A percentile compares a stretch with the other conserved stretches of the same genome.
These are phyloP conservation scores for Trichoderma sp. DNA, from an alignment of 2,329 filamentous ascomycete genomes.

Conservation along the genomic window DNA sequence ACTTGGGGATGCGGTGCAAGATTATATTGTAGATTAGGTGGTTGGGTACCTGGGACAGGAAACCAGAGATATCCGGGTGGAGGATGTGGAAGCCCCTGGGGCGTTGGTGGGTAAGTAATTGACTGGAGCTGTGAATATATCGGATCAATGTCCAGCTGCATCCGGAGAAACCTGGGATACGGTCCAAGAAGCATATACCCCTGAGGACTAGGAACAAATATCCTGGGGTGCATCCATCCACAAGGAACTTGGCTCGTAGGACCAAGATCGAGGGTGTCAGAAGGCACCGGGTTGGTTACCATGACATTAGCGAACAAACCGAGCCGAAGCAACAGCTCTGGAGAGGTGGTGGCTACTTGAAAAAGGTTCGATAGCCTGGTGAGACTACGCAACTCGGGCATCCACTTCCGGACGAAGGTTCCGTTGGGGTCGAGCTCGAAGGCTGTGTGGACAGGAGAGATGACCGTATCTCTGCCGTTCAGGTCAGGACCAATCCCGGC, in stretches of 20 bases:
- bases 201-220: neutral
- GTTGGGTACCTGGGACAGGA: neutral
- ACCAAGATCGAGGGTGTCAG: constrained; percentile 35
- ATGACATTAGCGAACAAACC: constrained; percentile 64
- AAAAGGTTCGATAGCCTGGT: constrained; percentile 61
- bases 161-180: neutral
- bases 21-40: neutral
- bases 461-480: constrained; percentile 53
- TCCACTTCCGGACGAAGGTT: constrained; percentile 71
- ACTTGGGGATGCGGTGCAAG: neutral
- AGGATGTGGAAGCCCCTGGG: neutral
- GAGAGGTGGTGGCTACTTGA: constrained; percentile 66
- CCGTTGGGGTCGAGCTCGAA: constrained; percentile 74
- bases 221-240: neutral
- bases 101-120: neutral
- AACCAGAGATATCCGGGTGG: neutral
- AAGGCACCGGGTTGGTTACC: constrained; percentile 62
- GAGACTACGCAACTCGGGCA: constrained; percentile 64
- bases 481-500: constrained; percentile 80
- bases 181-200: neutral
- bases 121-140: neutral
- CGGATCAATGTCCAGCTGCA: neutral
- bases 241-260: constrained; percentile 49
- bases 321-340: constrained; percentile 57
- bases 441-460: neutral